A percentile compares a stretch with the other conserved stretches of the same genome.
These are phyloP conservation scores for Alternaria solani DNA, from an alignment of 2,329 filamentous ascomycete species.

Conservation along the genomic window DNA sequence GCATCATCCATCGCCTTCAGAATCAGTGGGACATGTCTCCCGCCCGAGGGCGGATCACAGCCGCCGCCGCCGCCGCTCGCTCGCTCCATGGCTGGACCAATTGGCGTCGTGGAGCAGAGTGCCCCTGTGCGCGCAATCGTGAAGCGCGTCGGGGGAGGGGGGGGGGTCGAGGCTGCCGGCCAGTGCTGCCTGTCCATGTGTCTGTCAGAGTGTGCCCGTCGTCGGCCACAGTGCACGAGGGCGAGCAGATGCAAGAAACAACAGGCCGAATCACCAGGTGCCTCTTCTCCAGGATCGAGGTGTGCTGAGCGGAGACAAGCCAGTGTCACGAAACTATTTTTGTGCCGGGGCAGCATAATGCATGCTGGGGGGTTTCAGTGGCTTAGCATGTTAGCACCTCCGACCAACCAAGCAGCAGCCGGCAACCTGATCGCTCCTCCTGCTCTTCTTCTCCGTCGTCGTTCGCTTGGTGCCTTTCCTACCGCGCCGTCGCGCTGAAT, in stretches of 20 bases:
- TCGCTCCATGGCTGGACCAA: conserved; percentile 22
- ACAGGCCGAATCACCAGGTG: conserved; percentile 17
- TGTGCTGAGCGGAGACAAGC: conserved; percentile 24
- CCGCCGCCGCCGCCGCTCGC: conserved; percentile 35
- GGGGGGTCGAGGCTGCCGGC: conserved; percentile 5
- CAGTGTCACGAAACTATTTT: conserved; percentile 43
- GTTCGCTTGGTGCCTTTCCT: conserved; percentile 19
- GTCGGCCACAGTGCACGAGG: conserved; percentile 6
- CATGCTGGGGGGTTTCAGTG: conserved; percentile 16
- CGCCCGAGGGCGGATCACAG: conserved; percentile 34
- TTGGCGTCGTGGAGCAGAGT: conserved; percentile 17
- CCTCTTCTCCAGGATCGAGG: conserved; percentile 4
- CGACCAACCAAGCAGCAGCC: conserved; percentile 16
- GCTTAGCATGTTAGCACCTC: conserved; percentile 17
- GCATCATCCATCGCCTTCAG: conserved; percentile 20
- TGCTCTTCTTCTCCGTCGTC: conserved; percentile 18
- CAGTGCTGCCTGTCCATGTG: conserved; percentile 8
- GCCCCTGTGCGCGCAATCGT: conserved; percentile 20
- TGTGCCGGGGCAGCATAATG: conserved; percentile 30
- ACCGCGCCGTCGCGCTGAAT: conserved; percentile 17
- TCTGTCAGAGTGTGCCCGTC: conserved; percentile 19
- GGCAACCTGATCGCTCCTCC: conserved; percentile 12
- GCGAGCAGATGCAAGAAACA: conserved; percentile 14
- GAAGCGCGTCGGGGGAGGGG: conserved; percentile 16
- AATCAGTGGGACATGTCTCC: conserved; percentile 22